Conservation (phyloP, 257 asterid genomes). For the Ilex aquifolium region DNA sequence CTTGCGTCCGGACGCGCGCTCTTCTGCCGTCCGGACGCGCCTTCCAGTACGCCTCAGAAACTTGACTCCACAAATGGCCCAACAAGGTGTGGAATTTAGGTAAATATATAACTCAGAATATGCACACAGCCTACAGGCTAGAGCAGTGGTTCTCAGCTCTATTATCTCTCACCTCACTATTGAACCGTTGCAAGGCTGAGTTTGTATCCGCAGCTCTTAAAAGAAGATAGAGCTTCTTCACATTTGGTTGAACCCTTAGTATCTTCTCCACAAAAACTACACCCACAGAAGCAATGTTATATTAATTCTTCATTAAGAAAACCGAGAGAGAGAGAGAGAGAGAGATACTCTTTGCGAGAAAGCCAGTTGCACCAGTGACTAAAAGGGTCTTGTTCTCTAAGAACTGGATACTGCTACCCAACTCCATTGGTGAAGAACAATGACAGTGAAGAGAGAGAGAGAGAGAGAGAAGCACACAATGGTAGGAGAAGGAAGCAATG, state of each 20-base stretch:
- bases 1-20: no score
- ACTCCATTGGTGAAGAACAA: no score
- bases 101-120: no score
- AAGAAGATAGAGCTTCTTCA: constrained; percentile 49
- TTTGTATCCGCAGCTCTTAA: constrained; percentile 45
- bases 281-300: not conserved
- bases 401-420: constrained; percentile 41
- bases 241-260: constrained; percentile 58
- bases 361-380: constrained; percentile 54
- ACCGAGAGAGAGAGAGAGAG: not conserved
- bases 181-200: constrained; percentile 52
- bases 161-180: not conserved
- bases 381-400: constrained; percentile 42
- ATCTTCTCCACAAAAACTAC: constrained; percentile 56
- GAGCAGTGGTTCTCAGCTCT: no score
- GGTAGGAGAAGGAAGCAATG: no score
- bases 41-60: no score
- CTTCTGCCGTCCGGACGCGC: no score
- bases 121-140: no score
- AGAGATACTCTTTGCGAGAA: constrained; percentile 37
- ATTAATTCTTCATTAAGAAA: not conserved
- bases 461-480: no score
- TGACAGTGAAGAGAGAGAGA: no score
- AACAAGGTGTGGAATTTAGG: no score
- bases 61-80: no score